Conservation (phyloP, 2,329 filamentous ascomycete species). For the Tolypocladium ovalisporum region DNA sequence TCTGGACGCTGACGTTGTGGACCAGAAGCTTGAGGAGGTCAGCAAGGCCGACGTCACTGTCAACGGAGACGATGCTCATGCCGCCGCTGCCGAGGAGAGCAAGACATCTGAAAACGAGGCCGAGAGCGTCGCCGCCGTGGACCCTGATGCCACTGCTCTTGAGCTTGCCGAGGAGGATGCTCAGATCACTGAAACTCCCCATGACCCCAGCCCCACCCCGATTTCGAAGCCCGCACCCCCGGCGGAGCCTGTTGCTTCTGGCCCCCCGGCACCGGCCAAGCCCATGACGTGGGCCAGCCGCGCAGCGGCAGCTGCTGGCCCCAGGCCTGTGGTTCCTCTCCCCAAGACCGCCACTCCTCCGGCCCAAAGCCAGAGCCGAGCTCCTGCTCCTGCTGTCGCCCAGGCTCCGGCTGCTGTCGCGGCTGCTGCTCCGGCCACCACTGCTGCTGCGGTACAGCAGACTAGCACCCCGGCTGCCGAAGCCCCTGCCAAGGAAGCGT, state of each 20-base stretch:
- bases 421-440: conserved; percentile 19
- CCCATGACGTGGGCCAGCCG: conserved; percentile 69
- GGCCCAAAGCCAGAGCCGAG: conserved; percentile 35
- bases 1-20: conserved; percentile 45
- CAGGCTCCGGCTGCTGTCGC: conserved; percentile 28
- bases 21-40: conserved; percentile 66
- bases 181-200: conserved; percentile 55
- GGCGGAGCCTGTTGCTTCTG: conserved; percentile 38
- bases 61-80: conserved; percentile 20
- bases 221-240: conserved; percentile 30
- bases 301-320: conserved; percentile 46
- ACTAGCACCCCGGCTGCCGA: conserved; percentile 26
- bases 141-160: conserved; percentile 38
- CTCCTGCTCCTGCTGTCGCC: conserved; percentile 31
- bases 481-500: conserved; percentile 36
- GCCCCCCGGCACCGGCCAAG: conserved; percentile 39
- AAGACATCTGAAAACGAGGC: conserved; percentile 27
- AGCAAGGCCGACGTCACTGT: conserved; percentile 22
- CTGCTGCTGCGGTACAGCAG: conserved; percentile 14
- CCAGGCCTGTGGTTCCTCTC: conserved; percentile 40
- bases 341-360: conserved; percentile 47
- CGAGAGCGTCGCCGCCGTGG: conserved; percentile 22
- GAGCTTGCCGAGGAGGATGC: conserved; percentile 44
- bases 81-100: conserved; percentile 18
- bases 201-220: conserved; percentile 47